Evolutionary conservation across 495 filamentous ascomycete genomes (phyloP).

Genomic region (Xylaria cubensis): DNA sequence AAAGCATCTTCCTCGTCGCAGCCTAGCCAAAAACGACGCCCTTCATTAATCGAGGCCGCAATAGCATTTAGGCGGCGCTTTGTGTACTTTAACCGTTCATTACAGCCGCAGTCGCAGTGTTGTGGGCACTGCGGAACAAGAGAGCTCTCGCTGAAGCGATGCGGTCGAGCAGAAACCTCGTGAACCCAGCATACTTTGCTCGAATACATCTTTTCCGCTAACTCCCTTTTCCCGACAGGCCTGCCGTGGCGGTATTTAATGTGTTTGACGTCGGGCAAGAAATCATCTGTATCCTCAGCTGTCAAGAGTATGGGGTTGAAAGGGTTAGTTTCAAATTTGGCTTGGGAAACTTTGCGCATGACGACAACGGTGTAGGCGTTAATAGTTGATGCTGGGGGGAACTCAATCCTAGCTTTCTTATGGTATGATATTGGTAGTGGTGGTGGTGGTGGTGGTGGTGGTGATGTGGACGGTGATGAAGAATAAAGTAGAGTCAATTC

Average conservation of each 20-base stretch:
- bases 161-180: not conserved
- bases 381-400: not conserved
- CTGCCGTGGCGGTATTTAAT: not conserved
- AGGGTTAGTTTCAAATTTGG: not conserved
- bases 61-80: not conserved
- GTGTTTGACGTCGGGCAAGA: not conserved
- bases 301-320: not conserved
- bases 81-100: not conserved
- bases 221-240: not conserved
- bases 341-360: not conserved
- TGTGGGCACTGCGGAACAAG: not conserved
- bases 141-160: not conserved
- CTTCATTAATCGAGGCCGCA: not conserved
- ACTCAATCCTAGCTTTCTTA: not conserved
- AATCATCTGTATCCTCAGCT: not conserved
- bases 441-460: not conserved
- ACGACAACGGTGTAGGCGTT: not conserved
- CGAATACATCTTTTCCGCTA: constrained; percentile 1
- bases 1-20: not conserved
- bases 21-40: not conserved
- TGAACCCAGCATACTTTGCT: not conserved
- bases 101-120: not conserved
- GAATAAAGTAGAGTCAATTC: not conserved
- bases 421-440: not conserved
- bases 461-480: not conserved